A percentile compares a stretch with the other conserved stretches of the same genome.
phyloP scores from a whole-genome alignment of 495 filamentous ascomycete genomes.

The Lophiotrema nucula region DNA sequence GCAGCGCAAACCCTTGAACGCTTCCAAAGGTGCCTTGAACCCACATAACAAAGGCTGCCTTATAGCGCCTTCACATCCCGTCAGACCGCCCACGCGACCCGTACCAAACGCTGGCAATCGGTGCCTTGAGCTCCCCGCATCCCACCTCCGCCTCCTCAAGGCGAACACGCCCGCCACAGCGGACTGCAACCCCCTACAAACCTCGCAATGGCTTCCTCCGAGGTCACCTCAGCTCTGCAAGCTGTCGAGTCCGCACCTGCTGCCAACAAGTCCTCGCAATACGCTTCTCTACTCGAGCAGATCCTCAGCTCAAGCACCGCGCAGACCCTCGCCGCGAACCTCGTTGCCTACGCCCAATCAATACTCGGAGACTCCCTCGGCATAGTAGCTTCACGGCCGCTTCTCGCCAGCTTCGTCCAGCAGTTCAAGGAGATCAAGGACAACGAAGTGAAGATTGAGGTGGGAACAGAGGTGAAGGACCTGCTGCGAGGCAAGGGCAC shows the following conservation, averaged over 20 bases:
- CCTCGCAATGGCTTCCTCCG: constrained; percentile 55
- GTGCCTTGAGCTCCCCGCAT: constrained; percentile 15
- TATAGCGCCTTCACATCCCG: too few species aligned
- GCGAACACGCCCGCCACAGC: too few species aligned
- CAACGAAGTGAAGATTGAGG: constrained; percentile 61
- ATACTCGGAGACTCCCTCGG: constrained; percentile 68
- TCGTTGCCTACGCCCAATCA: constrained; percentile 66
- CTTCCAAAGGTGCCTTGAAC: too few species aligned
- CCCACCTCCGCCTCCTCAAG: too few species aligned
- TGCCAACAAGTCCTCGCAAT: constrained; percentile 58
- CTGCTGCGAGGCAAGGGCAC: constrained; percentile 63
- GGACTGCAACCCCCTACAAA: not conserved
- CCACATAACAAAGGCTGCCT: too few species aligned
- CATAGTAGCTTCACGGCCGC: constrained; percentile 69
- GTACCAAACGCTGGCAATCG: not conserved
- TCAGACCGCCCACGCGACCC: not conserved
- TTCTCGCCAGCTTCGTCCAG: constrained; percentile 66
- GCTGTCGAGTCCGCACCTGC: constrained; percentile 54
- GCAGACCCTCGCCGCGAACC: constrained; percentile 57
- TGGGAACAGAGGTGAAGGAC: constrained; percentile 66
- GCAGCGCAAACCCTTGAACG: too few species aligned
- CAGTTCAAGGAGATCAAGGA: constrained; percentile 56
- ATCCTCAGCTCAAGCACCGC: constrained; percentile 59
- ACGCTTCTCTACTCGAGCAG: constrained; percentile 64
- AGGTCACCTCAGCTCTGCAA: constrained; percentile 55